Evolutionary conservation across 2,329 filamentous ascomycete genomes (phyloP), one percentile per base, ranked within the genome.

Genomic region (Botrytis tulipae): DNA sequence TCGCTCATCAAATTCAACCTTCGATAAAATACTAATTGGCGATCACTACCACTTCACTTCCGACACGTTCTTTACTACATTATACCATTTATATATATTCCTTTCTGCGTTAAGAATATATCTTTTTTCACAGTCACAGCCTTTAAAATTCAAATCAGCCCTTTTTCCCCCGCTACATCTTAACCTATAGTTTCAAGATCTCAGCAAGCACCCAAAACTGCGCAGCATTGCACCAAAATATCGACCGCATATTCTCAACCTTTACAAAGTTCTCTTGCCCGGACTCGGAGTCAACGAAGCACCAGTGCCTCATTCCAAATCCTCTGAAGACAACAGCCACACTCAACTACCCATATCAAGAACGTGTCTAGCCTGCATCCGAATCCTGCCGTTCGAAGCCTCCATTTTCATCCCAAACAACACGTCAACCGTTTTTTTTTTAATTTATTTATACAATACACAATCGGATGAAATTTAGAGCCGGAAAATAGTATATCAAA

Each of bases 291-390:
- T 57, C 32, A 66, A 48, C 35, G 61, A 71, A 65, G 60, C 44
- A 29, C 20, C 60, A 42, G 54, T 71, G 70, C 59, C 70, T 66
- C 60, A 70, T 71, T 66, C 59, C 60, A 25, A 57, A 71, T 71
- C 70, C 60, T 66, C 32, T 57, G 4, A 57, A 71, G 70, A 25
- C 59, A 66, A 51, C 59, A 42, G 70, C 70, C 70, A 71, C 70
- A 71, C 60, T 42, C 37, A 42, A 32, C 16, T 32, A 42, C 44
- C 32, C 46, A 71, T 44, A 57, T 71, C 70, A n/a, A 60, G 70
- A 71, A 71, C 70, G 60, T 66, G 60, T 71, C 60, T 35, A 71
- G 70, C 60, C 68, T 57, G 70, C 35, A 57, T 42, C 44, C 70
- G 37, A 71, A 66, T 66, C 60, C 70, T 66, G 37, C 70, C 60